Base-by-base conservation (phyloP, 2,329 filamentous ascomycete genomes). In the Trichoderma asperellum region DNA sequence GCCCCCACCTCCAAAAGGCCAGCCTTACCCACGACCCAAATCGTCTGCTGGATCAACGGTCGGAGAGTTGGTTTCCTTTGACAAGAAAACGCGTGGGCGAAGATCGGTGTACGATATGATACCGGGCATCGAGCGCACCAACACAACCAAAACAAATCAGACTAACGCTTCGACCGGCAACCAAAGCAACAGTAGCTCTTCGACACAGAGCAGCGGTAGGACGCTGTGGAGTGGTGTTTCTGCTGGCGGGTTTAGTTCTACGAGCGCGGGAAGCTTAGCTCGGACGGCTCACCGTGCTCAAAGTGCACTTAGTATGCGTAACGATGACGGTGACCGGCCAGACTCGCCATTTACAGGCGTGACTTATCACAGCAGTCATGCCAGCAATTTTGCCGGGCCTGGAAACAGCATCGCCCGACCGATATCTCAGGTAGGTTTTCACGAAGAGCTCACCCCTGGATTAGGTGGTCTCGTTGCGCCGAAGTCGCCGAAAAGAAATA, bases 181-280 rank as follows among this genome's bases (percentile, higher is more conserved):
- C 62, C 89, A 90, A 72, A 94, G 91, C 72, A 88, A 87, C 56
- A 92, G 88, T 73, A 94, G 92, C 72, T 88, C 86, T 52, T 92
- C 90, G 72, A 94, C 92, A 0, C 89, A 92, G 73, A 89, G 89
- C 77, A 97, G 93, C 18, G 89, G 91, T 74, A 89, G 91, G 74
- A 98, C 93, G 75, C 80, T 99, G 55, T 97, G 97, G 95, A 98
- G 95, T 78, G 96, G 95, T 3, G 86, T 88, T 64, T 98, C 96
- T 65, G 96, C 96, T 0, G 90, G 94, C 62, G 95, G 88, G 14
- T 93, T 97, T 80, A 98, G 95, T 78, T 92, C 94, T 62, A 98
- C 96, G 18, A 98, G 96, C 80, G 96, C 96, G 18, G 96, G 94
- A 66, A 98, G 95, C 80, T 88, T 96, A 72, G 94, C 94, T 35